A percentile compares a stretch with the other conserved stretches of the same genome.
Conservation (phyloP, 352 stramenopile species). For the Phytophthora sojae region DNA sequence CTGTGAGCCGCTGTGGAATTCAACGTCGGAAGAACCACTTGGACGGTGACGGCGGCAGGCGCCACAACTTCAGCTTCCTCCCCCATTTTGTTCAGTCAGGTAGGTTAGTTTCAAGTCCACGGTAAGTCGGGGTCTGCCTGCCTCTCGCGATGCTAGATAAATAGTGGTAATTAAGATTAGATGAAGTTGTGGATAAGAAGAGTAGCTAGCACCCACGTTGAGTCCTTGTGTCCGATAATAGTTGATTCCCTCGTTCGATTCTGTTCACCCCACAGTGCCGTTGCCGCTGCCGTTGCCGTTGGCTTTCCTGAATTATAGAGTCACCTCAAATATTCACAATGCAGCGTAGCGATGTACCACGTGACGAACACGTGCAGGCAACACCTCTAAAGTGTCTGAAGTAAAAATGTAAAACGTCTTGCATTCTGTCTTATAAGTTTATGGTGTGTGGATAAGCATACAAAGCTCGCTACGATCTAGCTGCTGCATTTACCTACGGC, state of each 20-base stretch:
- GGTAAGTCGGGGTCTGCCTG: not conserved
- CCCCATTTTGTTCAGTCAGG: no score
- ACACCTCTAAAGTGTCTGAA: not conserved
- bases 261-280: not conserved
- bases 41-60: not conserved
- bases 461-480: not conserved
- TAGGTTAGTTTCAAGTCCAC: not conserved
- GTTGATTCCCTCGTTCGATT: not conserved
- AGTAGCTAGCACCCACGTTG: not conserved
- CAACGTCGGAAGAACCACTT: conserved; percentile 24
- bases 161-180: not conserved
- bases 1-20: not conserved
- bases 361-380: no score
- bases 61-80: conserved; percentile 2
- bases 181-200: not conserved
- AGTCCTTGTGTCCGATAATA: not conserved
- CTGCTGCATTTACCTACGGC: conserved; percentile 1
- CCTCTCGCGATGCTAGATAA: conserved; percentile 9
- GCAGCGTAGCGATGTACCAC: no score
- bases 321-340: not conserved
- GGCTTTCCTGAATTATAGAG: not conserved
- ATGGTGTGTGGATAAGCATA: not conserved
- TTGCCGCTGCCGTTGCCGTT: not conserved
- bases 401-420: not conserved
- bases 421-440: not conserved